A percentile compares a stretch with the other conserved stretches of the same genome.
Evolutionary conservation across 768 basidiomycete species (phyloP).

Genomic region (Hygrophorus pudorinus): DNA sequence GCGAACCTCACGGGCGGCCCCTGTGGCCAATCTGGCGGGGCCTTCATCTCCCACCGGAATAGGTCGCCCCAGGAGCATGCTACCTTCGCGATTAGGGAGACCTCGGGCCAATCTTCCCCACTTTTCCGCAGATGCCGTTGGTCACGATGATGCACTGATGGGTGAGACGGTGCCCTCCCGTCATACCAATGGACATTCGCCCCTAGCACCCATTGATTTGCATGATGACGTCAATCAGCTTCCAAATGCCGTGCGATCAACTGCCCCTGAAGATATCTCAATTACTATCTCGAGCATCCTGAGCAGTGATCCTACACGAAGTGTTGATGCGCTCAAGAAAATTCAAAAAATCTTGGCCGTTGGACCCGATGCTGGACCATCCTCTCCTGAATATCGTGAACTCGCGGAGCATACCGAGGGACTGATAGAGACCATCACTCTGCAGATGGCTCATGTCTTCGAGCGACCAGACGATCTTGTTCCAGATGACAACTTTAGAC

Average conservation of each 20-base stretch:
- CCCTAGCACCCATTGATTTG: no score
- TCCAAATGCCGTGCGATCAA: conserved; percentile 19
- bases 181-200: neutral
- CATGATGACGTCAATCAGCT: neutral
- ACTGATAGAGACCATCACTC: conserved; percentile 80
- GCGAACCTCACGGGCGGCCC: conserved; percentile 21
- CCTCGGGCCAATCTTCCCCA: conserved; percentile 43
- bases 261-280: conserved; percentile 51
- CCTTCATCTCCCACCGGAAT: conserved; percentile 36
- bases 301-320: conserved; percentile 74
- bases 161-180: neutral
- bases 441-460: conserved; percentile 89
- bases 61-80: conserved; percentile 51
- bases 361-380: conserved; percentile 62
- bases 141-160: conserved; percentile 5
- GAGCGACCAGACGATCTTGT: conserved; percentile 68
- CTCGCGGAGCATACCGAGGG: conserved; percentile 73
- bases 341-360: conserved; percentile 80
- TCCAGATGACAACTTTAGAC: conserved; percentile 74
- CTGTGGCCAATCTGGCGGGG: conserved; percentile 14
- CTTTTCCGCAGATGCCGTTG: conserved; percentile 9
- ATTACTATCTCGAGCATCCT: conserved; percentile 83
- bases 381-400: conserved; percentile 64
- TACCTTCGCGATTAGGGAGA: conserved; percentile 67
- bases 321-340: conserved; percentile 90